A percentile compares a stretch with the other conserved stretches of the same genome.
phyloP scores from a whole-genome alignment of 2,329 filamentous ascomycete species.

The Pyrenophora seminiperda region DNA sequence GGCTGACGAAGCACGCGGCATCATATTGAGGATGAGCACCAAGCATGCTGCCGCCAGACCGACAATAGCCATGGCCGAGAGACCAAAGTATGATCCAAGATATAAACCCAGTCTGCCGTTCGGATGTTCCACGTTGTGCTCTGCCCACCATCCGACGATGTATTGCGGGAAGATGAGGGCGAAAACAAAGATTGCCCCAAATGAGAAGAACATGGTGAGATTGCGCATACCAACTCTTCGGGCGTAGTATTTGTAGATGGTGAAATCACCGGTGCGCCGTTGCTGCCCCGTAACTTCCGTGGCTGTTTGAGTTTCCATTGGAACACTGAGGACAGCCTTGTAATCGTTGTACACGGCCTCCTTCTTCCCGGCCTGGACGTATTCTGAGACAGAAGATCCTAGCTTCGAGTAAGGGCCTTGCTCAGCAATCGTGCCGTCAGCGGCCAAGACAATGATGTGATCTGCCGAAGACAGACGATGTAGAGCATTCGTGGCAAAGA shows the following conservation, averaged over 20 bases:
- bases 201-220: slow-evolving; percentile 14
- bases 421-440: slow-evolving; percentile 36
- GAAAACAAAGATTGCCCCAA: slow-evolving; percentile 26
- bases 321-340: slow-evolving; percentile 6
- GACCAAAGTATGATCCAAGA: slow-evolving; percentile 27
- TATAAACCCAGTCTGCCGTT: slow-evolving; percentile 39
- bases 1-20: slow-evolving; percentile 54
- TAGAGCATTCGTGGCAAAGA: slow-evolving; percentile 21
- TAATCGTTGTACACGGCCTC: slow-evolving; percentile 8
- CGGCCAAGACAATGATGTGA: slow-evolving; percentile 48
- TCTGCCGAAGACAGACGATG: slow-evolving; percentile 45
- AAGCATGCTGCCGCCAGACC: slow-evolving; percentile 18
- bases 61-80: slow-evolving; percentile 9
- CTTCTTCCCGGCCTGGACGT: not conserved
- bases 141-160: slow-evolving; percentile 52
- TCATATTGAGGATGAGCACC: slow-evolving; percentile 58
- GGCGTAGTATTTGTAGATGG: slow-evolving; percentile 26
- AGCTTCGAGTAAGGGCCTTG: slow-evolving; percentile 45
- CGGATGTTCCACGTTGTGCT: slow-evolving; percentile 45
- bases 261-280: slow-evolving; percentile 19
- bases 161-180: slow-evolving; percentile 2
- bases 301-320: slow-evolving; percentile 3
- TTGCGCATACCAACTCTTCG: not conserved
- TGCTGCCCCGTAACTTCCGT: not conserved
- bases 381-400: not conserved